A percentile compares a stretch with the other conserved stretches of the same genome.
Evolutionary conservation across 768 basidiomycete genomes (phyloP).

Genomic region (Tulasnella sp.): DNA sequence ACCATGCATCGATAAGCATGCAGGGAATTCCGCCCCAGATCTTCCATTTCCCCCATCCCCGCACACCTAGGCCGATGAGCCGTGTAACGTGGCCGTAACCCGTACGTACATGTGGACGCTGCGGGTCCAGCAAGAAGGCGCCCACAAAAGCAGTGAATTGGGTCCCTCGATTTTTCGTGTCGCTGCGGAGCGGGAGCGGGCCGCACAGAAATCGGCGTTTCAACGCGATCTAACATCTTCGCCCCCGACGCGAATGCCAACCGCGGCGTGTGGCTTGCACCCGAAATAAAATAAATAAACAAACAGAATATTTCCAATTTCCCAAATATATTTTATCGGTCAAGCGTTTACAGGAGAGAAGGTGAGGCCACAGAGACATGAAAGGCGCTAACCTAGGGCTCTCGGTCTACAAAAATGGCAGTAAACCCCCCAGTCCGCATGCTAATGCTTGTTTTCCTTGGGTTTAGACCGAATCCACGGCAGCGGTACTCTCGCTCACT

Average conservation of each 20-base stretch:
- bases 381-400: constrained; percentile 1
- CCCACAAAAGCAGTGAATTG: background rate
- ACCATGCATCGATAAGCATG: background rate
- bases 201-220: background rate
- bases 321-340: background rate
- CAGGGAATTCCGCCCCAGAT: background rate
- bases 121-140: constrained; percentile 1
- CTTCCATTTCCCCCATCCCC: background rate
- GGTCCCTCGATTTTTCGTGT: background rate
- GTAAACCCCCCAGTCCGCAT: background rate
- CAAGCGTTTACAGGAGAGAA: background rate
- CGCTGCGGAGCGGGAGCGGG: constrained; percentile 16
- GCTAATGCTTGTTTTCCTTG: constrained; percentile 8
- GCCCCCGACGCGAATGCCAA: background rate
- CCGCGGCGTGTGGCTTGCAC: background rate
- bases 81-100: background rate
- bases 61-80: background rate
- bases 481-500: background rate
- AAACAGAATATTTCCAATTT: background rate
- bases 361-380: constrained; percentile 6
- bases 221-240: background rate
- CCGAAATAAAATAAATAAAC: background rate
- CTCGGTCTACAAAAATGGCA: background rate
- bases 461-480: constrained; percentile 13
- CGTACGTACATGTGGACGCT: constrained; percentile 17